Evolutionary conservation across 305 asterid genomes (phyloP), one percentile per base, ranked within the genome.

Genomic region (Rubia tinctorum): DNA sequence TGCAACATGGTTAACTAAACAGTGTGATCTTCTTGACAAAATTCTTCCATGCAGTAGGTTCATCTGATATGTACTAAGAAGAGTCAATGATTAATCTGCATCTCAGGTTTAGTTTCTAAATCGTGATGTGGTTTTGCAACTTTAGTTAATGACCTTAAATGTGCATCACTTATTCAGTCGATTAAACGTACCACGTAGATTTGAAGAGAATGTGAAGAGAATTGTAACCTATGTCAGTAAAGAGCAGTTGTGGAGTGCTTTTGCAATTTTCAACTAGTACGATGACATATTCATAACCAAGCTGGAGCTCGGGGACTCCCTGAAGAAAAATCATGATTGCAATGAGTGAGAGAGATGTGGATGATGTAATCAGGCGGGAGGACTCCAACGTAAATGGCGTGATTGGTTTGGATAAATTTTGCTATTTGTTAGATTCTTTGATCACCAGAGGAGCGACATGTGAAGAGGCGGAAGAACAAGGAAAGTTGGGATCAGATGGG

Each of bases 241-340:
- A 4, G 4, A 39, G 34, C 81, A 80, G 20, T 66, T 88, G 6
- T 72, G 73, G 30, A 75, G 82, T 45, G 83, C 88, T 25, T 92
- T 92, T 66, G 86, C 88, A 25, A 89, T 91, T 14, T 89, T 92
- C 70, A 96, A 92, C 81, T n/a, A n/a, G n/a, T n/a, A n/a, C n/a
- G n/a, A n/a, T n/a, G 98, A 92, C 75, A 96, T 92, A 0, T 87
- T 37, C 75, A 88, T 92, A 69, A 92, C 98, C 34, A 83, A 81
- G 86, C 79, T 81, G 39, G 98, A 92, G 83, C 77, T 92, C 2
- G 76, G 74, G 8, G 90, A 84, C 1, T 89, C 97, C 2, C 89
- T 92, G 8, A 78, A 76, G 80, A 88, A 89, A 69, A 92, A n/a
- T 89, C 1, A 96, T 97, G 23, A 87, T 92, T 2, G 69, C 74